Evolutionary conservation across 192 early-diverging fungal genomes (phyloP).

Genomic region (Spizellomyces punctatus): DNA sequence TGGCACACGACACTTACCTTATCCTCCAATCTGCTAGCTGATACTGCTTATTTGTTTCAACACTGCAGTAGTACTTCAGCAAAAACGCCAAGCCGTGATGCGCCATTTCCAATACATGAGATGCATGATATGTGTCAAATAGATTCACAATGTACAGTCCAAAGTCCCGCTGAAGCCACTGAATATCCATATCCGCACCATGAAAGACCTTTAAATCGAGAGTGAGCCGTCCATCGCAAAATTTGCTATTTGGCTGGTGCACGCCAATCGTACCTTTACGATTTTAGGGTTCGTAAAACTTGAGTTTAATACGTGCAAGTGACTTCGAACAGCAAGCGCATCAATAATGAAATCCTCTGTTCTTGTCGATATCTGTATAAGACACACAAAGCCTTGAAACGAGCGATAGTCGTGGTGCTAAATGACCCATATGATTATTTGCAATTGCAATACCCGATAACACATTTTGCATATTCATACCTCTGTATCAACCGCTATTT

Average conservation of each 20-base stretch:
- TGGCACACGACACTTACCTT: slow-evolving; percentile 49
- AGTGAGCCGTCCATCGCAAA: slow-evolving; percentile 3
- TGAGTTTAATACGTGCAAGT: slow-evolving; percentile 77
- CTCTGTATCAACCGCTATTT: slow-evolving; percentile 92
- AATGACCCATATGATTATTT: not conserved
- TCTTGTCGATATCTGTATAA: slow-evolving; percentile 92
- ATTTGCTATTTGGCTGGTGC: slow-evolving; percentile 7
- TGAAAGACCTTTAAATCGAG: slow-evolving; percentile 65
- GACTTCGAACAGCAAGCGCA: slow-evolving; percentile 74
- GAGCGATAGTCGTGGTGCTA: slow-evolving; percentile 83
- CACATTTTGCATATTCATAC: slow-evolving; percentile 17
- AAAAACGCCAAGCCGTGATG: slow-evolving; percentile 83
- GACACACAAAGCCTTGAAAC: slow-evolving; percentile 92
- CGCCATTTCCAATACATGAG: slow-evolving; percentile 79
- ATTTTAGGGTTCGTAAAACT: slow-evolving; percentile 85
- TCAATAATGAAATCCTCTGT: slow-evolving; percentile 90
- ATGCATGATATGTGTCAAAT: slow-evolving; percentile 96
- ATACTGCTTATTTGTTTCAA: slow-evolving; percentile 88
- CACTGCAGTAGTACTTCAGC: slow-evolving; percentile 74
- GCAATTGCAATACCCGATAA: not conserved
- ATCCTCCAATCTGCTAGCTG: slow-evolving; percentile 98
- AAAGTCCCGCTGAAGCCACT: slow-evolving; percentile 98
- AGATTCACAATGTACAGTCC: slow-evolving; percentile 94
- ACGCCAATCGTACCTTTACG: slow-evolving; percentile 56
- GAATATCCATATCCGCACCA: slow-evolving; percentile 94